A percentile compares a stretch with the other conserved stretches of the same genome.
phyloP scores from a whole-genome alignment of 768 basidiomycete species.

The Suillus occidentalis region DNA sequence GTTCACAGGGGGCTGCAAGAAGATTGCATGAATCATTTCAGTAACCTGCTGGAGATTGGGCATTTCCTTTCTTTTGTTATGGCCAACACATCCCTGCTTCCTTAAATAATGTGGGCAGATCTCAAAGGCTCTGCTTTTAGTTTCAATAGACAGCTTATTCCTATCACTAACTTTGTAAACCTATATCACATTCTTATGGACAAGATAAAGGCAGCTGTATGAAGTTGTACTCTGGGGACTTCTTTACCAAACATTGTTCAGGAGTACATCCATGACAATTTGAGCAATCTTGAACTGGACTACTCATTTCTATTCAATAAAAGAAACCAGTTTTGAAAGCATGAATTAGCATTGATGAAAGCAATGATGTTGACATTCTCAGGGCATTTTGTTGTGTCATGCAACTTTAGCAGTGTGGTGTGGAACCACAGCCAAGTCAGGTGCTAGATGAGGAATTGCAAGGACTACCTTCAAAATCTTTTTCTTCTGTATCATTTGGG shows the following conservation, averaged over 20 bases:
- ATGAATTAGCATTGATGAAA: background rate
- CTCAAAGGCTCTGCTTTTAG: background rate
- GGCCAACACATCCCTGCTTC: background rate
- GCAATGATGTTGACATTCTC: background rate
- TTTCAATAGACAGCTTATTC: background rate
- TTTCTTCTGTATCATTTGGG: background rate
- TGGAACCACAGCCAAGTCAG: background rate
- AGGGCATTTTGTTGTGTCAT: background rate
- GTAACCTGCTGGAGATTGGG: background rate
- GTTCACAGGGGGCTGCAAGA: background rate
- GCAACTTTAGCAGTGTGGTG: background rate
- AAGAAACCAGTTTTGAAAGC: background rate
- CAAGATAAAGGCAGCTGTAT: background rate
- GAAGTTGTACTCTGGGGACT: background rate
- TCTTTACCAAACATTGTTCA: background rate
- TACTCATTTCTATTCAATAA: background rate
- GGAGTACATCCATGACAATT: background rate
- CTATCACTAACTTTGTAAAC: background rate
- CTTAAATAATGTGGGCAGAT: background rate
- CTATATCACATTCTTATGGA: background rate
- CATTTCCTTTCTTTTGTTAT: background rate
- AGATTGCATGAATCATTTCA: background rate
- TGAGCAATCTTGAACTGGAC: background rate
- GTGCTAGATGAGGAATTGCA: background rate
- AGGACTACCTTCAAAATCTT: background rate